These are phyloP conservation scores for Tuber brumale DNA, from an alignment of 495 filamentous ascomycete species.

Conservation along the genomic window DNA sequence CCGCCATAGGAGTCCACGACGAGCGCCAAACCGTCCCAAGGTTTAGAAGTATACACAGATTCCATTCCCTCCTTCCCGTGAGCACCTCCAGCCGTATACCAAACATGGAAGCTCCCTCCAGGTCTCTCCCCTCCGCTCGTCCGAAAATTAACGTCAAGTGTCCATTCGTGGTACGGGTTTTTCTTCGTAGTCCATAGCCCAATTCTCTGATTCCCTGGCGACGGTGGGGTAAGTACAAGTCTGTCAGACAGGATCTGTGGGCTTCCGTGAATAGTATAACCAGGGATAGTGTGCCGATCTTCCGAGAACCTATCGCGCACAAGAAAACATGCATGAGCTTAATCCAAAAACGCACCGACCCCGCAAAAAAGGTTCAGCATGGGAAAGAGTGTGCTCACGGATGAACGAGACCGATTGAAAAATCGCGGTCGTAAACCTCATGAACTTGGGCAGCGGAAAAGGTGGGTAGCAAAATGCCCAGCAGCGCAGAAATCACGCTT, in stretches of 20 bases:
- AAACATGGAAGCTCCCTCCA: slow-evolving; percentile 85
- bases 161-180: slow-evolving; percentile 63
- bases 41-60: slow-evolving; percentile 36
- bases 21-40: slow-evolving; percentile 70
- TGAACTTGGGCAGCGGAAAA: slow-evolving; percentile 18
- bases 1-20: slow-evolving; percentile 85
- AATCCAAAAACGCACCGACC: background rate
- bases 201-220: slow-evolving; percentile 77
- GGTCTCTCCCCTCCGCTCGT: slow-evolving; percentile 77
- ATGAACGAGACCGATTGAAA: slow-evolving; percentile 37
- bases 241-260: slow-evolving; percentile 84
- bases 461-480: slow-evolving; percentile 21
- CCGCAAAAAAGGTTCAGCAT: background rate
- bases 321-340: slow-evolving; percentile 35
- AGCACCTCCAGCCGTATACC: slow-evolving; percentile 60
- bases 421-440: slow-evolving; percentile 22
- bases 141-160: slow-evolving; percentile 76
- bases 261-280: slow-evolving; percentile 64
- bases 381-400: slow-evolving; percentile 28
- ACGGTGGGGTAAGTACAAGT: slow-evolving; percentile 81
- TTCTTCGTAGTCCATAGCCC: slow-evolving; percentile 69
- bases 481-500: slow-evolving; percentile 18
- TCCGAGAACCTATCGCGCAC: slow-evolving; percentile 51
- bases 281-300: slow-evolving; percentile 52
- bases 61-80: slow-evolving; percentile 27